Percentiles rank a stretch among this genome's conserved stretches.
Conservation (phyloP, 257 asterid species). For the Nicotiana attenuata region DNA sequence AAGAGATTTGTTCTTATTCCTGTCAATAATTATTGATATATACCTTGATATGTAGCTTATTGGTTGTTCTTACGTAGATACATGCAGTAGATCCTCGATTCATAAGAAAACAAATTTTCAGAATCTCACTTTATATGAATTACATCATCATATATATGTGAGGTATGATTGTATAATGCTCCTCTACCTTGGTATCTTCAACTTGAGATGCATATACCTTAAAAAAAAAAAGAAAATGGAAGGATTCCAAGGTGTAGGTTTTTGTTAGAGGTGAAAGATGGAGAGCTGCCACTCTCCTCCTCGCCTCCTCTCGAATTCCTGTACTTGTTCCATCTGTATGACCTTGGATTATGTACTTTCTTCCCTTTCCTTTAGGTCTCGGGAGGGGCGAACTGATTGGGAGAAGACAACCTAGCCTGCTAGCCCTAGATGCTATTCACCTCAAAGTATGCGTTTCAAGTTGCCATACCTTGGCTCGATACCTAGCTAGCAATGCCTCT, state of each 20-base stretch:
- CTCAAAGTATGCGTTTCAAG: not conserved
- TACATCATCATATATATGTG: not conserved
- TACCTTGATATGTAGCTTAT: not conserved
- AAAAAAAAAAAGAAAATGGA: not conserved
- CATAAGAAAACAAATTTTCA: not conserved
- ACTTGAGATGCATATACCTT: not conserved
- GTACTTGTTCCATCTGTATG: not conserved
- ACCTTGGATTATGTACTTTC: not conserved
- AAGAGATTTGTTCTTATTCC: not conserved
- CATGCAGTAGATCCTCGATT: not conserved
- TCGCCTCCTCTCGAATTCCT: not conserved
- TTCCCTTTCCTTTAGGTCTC: not conserved
- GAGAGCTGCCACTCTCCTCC: not conserved
- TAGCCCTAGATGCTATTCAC: not conserved
- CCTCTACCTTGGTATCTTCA: not conserved
- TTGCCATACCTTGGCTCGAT: not conserved
- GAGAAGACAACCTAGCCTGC: not conserved
- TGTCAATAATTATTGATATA: not conserved
- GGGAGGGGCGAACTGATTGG: not conserved
- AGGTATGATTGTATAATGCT: not conserved
- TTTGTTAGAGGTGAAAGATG: not conserved
- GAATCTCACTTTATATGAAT: not conserved
- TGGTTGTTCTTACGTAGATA: not conserved
- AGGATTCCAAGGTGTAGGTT: not conserved
- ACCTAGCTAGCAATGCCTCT: not conserved